Conservation (phyloP, 2,329 filamentous ascomycete species). For the Sphaerulina vaccinii region DNA sequence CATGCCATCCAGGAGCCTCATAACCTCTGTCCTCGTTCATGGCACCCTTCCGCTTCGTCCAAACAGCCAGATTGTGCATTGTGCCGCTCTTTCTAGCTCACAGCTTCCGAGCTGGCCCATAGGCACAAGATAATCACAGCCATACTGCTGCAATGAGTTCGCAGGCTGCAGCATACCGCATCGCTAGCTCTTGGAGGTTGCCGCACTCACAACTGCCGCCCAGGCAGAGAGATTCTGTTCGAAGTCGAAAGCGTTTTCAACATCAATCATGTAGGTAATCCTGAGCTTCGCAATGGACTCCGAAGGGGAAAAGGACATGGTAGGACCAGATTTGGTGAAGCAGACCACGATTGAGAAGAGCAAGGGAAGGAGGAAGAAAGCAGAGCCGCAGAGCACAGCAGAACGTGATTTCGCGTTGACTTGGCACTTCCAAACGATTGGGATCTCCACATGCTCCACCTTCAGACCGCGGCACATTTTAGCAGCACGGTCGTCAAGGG, state of each 20-base stretch:
- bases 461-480: neutral
- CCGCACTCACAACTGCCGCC: neutral
- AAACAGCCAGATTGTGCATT: too few relatives aligned
- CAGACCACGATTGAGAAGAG: neutral
- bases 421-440: too few relatives aligned
- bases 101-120: neutral
- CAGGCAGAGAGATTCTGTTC: neutral
- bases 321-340: neutral
- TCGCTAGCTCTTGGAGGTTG: constrained; percentile 4
- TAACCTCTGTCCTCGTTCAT: too few relatives aligned
- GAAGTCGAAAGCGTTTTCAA: too few relatives aligned
- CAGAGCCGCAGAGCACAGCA: neutral
- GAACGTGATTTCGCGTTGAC: neutral
- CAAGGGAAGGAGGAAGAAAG: neutral
- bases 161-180: neutral
- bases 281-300: too few relatives aligned
- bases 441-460: too few relatives aligned
- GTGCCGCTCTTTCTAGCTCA: too few relatives aligned
- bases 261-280: too few relatives aligned
- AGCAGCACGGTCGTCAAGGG: neutral
- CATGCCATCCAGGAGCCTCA: too few relatives aligned
- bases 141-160: neutral
- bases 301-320: neutral
- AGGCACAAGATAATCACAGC: neutral
- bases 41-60: too few relatives aligned